These are phyloP conservation scores for Pulicaria dysenterica DNA, from an alignment of 129 eudicot species.

Conservation along the genomic window DNA sequence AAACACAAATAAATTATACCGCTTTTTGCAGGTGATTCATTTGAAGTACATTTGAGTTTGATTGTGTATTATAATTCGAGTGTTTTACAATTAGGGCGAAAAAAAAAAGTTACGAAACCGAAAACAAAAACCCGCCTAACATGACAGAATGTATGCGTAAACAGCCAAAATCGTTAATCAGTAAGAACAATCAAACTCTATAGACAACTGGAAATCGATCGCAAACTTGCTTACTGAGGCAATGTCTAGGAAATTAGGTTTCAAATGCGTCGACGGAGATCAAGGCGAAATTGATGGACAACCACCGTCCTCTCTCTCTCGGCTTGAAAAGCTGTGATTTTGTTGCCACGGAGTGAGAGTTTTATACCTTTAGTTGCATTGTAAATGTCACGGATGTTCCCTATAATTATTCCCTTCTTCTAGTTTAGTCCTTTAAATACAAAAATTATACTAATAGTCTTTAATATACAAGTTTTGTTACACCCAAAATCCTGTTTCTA, in stretches of 20 bases:
- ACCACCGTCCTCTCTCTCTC: background rate
- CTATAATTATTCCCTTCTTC: no score
- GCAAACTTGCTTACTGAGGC: constrained; percentile 17
- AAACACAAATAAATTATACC: constrained; percentile 9
- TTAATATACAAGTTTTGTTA: no score
- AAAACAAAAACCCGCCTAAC: background rate
- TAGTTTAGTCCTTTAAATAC: no score
- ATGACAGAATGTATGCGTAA: no score
- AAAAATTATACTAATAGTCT: no score
- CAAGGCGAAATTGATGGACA: constrained; percentile 8
- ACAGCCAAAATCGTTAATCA: background rate
- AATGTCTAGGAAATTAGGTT: background rate
- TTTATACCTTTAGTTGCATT: no score
- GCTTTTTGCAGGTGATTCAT: no score
- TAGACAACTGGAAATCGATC: background rate
- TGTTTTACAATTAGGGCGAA: background rate
- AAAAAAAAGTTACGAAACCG: constrained; percentile 8
- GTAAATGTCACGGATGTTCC: no score
- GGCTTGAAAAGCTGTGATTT: constrained; percentile 16
- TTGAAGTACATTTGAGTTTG: no score
- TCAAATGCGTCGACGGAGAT: constrained; percentile 21
- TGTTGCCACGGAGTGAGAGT: no score
- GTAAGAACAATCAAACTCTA: background rate
- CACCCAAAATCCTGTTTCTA: no score
- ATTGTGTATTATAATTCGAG: background rate